Base-by-base conservation (phyloP, 345 rosid genomes). In the Lagerstroemia speciosa region DNA sequence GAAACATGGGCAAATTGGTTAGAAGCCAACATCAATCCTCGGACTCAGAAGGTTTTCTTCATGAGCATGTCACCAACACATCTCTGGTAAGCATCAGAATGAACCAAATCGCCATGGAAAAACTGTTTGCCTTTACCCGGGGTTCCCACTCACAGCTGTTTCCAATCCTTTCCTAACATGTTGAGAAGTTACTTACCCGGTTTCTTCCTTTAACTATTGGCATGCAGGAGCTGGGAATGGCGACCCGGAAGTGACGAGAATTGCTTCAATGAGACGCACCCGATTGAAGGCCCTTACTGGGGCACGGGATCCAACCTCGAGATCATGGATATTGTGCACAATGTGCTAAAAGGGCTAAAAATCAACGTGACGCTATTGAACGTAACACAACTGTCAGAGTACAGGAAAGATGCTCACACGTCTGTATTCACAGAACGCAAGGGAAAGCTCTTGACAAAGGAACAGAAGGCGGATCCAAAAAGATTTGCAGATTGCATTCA, bases 141-240 rank as follows among this genome's bases (percentile, higher is more conserved):
- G 10, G 41, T 5, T n/a, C n/a, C n/a, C n/a, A n/a, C n/a, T n/a
- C n/a, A n/a, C n/a, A n/a, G n/a, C n/a, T n/a, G n/a, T n/a, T n/a
- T n/a, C n/a, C n/a, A n/a, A n/a, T n/a, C n/a, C n/a, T n/a, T n/a
- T n/a, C n/a, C n/a, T n/a, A n/a, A n/a, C n/a, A n/a, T n/a, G n/a
- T n/a, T n/a, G n/a, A n/a, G n/a, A n/a, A n/a, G n/a, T n/a, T n/a
- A n/a, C n/a, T n/a, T n/a, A n/a, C n/a, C n/a, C n/a, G n/a, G n/a
- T n/a, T n/a, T n/a, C 10, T 32, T 63, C 41, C 2, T 32, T 41
- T 34, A 20, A 15, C 1, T 20, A 7, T 45, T 22, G 52, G 7
- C 67, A 68, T 74, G 64, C 48, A 89, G 98, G 97, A 93, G 93
- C 76, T 91, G 96, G 96, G 99, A 91, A 73, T 93, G 97, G 99